Base-by-base conservation (phyloP, 1,284 basidiomycete genomes). In the Trichosporon ovoides region DNA sequence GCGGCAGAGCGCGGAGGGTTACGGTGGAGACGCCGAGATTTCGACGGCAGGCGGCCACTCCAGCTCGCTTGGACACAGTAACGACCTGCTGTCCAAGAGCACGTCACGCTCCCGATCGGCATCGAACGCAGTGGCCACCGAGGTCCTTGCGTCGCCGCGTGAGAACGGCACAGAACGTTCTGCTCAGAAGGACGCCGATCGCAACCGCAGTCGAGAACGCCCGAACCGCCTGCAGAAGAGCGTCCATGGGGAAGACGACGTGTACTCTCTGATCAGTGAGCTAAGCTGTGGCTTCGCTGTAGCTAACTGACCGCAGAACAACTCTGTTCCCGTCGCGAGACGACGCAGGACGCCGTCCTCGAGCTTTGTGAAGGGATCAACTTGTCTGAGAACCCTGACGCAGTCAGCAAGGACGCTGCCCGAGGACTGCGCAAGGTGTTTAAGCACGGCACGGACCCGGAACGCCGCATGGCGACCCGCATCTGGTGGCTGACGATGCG, bases 401-500 rank as follows among this genome's bases (percentile, higher is more conserved):
- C 62, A 1, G 69, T 77, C 10, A 59, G 65, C 35, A 76, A 72
- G 58, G 76, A 78, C 50, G 71, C 74, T 0, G 74, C 72, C 1
- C 61, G 71, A n/a, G 68, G 70, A 4, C 59, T 76, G n/a, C 58
- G 75, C 22, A 77, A 74, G 55, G 70, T 72, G 52, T 68, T 78
- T 66, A 77, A 77, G 60, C 58, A 68, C 56, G 75, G 73, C 1
- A 64, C 64, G 28, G 74, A 76, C 34, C 36, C 57, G 14, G 73
- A 75, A 38, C 60, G 70, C 20, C 56, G 70, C 16, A 68, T 70
- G 52, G 72, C 73, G 0, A 67, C 70, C 16, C 73, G 73, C 35
- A 67, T 78, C 11, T 78, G 76, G 76, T 56, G 74, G 33, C 63
- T 76, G 35, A 65, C 74, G 56, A 75, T 76, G 70, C 60, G 67